Conservation (phyloP, 2,329 filamentous ascomycete species). For the Hymenoscyphus repandus region DNA sequence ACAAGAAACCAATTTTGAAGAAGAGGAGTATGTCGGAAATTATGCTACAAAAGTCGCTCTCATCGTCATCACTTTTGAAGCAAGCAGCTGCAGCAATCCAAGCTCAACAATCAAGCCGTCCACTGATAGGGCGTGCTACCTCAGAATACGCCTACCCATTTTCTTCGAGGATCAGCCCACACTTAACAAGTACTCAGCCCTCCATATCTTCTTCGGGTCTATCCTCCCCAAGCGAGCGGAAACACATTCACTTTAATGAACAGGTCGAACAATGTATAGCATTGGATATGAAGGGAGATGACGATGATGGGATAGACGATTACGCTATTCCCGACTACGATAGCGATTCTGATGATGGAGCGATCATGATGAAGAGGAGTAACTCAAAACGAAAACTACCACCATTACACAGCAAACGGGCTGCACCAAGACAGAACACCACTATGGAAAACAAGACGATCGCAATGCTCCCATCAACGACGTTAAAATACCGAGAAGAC, state of each 20-base stretch:
- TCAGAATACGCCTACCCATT: conserved; percentile 68
- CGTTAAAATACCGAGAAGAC: conserved; percentile 50
- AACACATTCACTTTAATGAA: conserved; percentile 94
- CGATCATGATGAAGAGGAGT: conserved; percentile 65
- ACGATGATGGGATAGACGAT: conserved; percentile 46
- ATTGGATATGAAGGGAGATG: conserved; percentile 78
- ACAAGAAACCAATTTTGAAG: conserved; percentile 77
- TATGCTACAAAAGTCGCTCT: conserved; percentile 85
- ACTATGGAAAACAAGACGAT: conserved; percentile 62
- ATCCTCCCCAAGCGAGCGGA: conserved; percentile 63
- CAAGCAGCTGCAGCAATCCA: conserved; percentile 41
- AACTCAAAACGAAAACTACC: conserved; percentile 44
- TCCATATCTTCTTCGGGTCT: conserved; percentile 69
- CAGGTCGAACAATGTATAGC: conserved; percentile 95
- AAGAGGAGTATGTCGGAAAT: conserved; percentile 95
- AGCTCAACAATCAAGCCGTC: conserved; percentile 34
- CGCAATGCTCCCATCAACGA: conserved; percentile 62
- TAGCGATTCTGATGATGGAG: conserved; percentile 56
- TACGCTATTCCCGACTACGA: conserved; percentile 42
- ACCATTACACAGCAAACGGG: conserved; percentile 34
- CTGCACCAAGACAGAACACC: conserved; percentile 43
- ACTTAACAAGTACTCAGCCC: conserved; percentile 54
- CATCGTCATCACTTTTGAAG: conserved; percentile 81
- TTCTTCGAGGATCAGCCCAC: conserved; percentile 54
- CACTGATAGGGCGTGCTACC: conserved; percentile 56